Base-by-base conservation (phyloP, 495 filamentous ascomycete species). In the Hamigera avellanea region DNA sequence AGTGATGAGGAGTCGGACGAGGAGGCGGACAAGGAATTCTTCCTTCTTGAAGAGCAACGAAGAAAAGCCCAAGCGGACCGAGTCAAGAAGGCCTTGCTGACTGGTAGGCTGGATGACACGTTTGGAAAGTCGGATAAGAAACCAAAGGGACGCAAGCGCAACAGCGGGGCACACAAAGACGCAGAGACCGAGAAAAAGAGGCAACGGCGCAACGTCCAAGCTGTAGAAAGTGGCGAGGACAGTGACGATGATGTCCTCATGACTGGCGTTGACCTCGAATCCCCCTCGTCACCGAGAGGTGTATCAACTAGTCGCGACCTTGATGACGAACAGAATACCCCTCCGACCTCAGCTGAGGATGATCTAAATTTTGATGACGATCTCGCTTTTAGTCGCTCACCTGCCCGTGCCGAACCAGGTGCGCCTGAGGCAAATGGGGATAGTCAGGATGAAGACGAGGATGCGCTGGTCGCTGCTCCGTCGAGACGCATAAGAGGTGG, bases 1-100 rank as follows among this genome's bases (percentile, higher is more conserved):
- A 83, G 78, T 52, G 83, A 86, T 42, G 86, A 91, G 37, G 85
- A 93, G 42, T 75, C 67, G n/a, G 80, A 81, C 36, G 76, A 69
- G 23, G 77, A 80, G 33, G 62, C 64, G 26, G 75, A 83, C 48
- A 55, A 53, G 36, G 70, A 70, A 27, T 93, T 91, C 54, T 93
- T 87, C 60, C 67, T 51, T 5, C 58, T 66, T n/a, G 83, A 91
- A 56, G 68, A 71, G 53, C 58, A 70, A 40, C 57, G 67, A 41
- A 57, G 77, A 41, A 60, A 66, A 41, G 53, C 57, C 25, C 70
- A 76, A 40, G 57, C 56, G 33, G 54, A 61, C 32, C 61, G 65
- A 21, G 55, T 76, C 40, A 55, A 59, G 44, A 61, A 67, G 31
- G 71, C 62, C 2, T 33, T 78, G 34, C 57, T 73, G 44, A 70